Evolutionary conservation across 2,329 filamentous ascomycete genomes (phyloP).

Genomic region (Samsoniella hepiali): DNA sequence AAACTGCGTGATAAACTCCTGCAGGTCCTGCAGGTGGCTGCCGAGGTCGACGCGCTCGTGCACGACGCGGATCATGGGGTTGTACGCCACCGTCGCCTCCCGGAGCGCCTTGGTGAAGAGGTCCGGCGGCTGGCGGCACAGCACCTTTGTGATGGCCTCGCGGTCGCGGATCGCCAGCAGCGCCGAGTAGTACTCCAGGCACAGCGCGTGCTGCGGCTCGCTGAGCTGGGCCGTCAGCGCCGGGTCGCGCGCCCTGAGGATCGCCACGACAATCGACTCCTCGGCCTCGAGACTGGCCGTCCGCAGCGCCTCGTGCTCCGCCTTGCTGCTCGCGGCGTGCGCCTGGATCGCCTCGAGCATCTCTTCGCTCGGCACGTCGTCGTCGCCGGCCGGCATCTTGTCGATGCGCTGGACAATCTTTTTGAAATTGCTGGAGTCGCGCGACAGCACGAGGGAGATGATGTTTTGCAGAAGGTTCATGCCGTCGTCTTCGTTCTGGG

Average conservation of each 20-base stretch:
- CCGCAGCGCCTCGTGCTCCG: slow-evolving; percentile 58
- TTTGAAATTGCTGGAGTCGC: slow-evolving; percentile 69
- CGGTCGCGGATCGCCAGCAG: slow-evolving; percentile 71
- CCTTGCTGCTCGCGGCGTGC: slow-evolving; percentile 51
- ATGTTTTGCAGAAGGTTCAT: slow-evolving; percentile 80
- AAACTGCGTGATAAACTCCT: slow-evolving; percentile 68
- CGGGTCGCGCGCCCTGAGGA: slow-evolving; percentile 55
- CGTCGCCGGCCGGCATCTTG: slow-evolving; percentile 47
- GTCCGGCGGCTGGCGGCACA: slow-evolving; percentile 69
- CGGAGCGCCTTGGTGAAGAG: slow-evolving; percentile 66
- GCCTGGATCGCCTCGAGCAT: slow-evolving; percentile 59
- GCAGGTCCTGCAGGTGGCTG: slow-evolving; percentile 62
- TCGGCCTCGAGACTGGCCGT: slow-evolving; percentile 47
- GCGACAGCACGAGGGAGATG: slow-evolving; percentile 67
- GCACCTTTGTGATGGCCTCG: slow-evolving; percentile 62
- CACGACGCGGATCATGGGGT: slow-evolving; percentile 69
- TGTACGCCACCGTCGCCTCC: slow-evolving; percentile 64
- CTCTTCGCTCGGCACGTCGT: slow-evolving; percentile 52
- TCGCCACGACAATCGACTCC: slow-evolving; percentile 63
- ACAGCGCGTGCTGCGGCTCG: slow-evolving; percentile 59
- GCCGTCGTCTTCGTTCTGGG: slow-evolving; percentile 67
- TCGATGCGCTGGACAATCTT: slow-evolving; percentile 64
- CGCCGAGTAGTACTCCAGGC: slow-evolving; percentile 67
- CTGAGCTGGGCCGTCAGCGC: slow-evolving; percentile 46
- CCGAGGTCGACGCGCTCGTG: slow-evolving; percentile 70